Conservation (phyloP, 768 basidiomycete genomes). For the Rhodocollybia butyracea region DNA sequence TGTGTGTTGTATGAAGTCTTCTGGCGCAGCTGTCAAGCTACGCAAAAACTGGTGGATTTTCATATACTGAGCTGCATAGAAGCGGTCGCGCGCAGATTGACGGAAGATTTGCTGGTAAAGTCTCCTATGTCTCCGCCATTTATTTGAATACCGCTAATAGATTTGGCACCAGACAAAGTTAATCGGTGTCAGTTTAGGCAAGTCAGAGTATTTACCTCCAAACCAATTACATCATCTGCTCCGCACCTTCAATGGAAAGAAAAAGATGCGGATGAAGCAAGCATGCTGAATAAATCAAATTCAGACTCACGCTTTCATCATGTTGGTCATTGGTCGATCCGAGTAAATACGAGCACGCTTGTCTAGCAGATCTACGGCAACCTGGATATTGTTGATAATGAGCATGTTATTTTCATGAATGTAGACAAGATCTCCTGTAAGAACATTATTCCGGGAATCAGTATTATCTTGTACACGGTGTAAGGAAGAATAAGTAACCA, state of each 20-base stretch:
- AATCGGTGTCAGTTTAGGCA: no score
- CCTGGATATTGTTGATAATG: conserved; percentile 29
- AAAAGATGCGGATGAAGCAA: not conserved
- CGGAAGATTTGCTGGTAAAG: not conserved
- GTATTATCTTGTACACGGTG: not conserved
- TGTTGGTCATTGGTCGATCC: not conserved
- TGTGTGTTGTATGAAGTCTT: not conserved
- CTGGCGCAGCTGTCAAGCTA: not conserved
- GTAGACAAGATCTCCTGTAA: not conserved
- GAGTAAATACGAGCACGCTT: conserved; percentile 35
- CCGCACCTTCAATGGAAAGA: not conserved
- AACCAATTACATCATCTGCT: not conserved
- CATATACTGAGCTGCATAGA: not conserved
- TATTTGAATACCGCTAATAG: not conserved
- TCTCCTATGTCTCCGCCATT: not conserved
- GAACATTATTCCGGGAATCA: not conserved
- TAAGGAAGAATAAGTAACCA: not conserved
- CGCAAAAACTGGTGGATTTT: not conserved
- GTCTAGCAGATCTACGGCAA: conserved; percentile 33
- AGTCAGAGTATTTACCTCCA: no score
- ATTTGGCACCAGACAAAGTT: not conserved
- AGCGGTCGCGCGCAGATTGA: not conserved
- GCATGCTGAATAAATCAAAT: not conserved
- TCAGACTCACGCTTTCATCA: conserved; percentile 5
- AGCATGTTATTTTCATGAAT: conserved; percentile 13